These are phyloP conservation scores for Oidium heveae DNA, from an alignment of 2,329 filamentous ascomycete genomes.

Conservation along the genomic window DNA sequence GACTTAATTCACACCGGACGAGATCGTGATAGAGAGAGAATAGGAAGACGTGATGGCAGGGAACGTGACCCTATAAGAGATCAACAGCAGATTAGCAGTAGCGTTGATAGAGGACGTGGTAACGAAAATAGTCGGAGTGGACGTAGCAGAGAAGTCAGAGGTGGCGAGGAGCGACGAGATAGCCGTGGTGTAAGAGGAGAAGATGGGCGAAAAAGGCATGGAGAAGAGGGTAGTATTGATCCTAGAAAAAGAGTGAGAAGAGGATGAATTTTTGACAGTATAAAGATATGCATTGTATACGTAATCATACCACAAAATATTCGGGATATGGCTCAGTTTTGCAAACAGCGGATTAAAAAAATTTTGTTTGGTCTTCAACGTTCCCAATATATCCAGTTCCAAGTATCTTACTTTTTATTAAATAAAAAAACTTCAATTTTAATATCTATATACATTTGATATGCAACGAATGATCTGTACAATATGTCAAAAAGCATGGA, in stretches of 20 bases:
- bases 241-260: conserved; percentile 10
- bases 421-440: too few relatives aligned
- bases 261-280: not conserved
- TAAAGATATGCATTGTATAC: not conserved
- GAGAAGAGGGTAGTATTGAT: conserved; percentile 10
- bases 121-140: conserved; percentile 6
- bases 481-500: too few relatives aligned
- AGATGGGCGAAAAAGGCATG: conserved; percentile 11
- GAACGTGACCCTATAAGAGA: conserved; percentile 5
- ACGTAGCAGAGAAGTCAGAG: conserved; percentile 5
- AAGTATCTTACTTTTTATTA: too few relatives aligned
- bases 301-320: too few relatives aligned
- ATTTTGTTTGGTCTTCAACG: too few relatives aligned
- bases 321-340: too few relatives aligned
- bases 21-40: conserved; percentile 9
- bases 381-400: too few relatives aligned
- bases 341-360: too few relatives aligned
- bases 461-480: too few relatives aligned
- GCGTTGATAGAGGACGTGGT: conserved; percentile 5
- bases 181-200: conserved; percentile 8
- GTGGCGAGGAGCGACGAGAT: conserved; percentile 9
- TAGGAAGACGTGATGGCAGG: conserved; percentile 7
- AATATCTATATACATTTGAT: too few relatives aligned
- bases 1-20: conserved; percentile 3
- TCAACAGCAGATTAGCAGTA: conserved; percentile 1